phyloP scores from a whole-genome alignment of 306 rosid species.

The Cicer judaicum region DNA sequence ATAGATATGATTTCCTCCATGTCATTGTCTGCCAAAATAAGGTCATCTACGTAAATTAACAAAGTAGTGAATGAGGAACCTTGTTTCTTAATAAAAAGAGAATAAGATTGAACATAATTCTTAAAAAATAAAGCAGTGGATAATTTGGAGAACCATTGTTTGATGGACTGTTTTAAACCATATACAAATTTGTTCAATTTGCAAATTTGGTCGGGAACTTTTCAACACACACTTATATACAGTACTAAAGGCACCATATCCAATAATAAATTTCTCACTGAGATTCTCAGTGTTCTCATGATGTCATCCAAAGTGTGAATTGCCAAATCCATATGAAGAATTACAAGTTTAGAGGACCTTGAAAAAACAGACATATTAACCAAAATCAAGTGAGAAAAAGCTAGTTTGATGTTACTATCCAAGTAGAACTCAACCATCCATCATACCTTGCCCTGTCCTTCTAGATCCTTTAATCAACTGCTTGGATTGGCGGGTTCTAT shows the following conservation, averaged over 20 bases:
- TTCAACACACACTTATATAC: conserved; percentile 81
- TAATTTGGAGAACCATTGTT: too few species aligned
- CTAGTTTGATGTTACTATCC: too few species aligned
- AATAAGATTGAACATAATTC: too few species aligned
- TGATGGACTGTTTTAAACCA: too few species aligned
- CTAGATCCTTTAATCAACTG: conserved; percentile 54
- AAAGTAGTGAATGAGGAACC: too few species aligned
- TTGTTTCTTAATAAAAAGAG: too few species aligned
- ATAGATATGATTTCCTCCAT: too few species aligned
- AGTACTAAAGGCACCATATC: conserved; percentile 87
- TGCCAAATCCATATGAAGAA: conserved; percentile 95
- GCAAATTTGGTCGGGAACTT: conserved; percentile 61
- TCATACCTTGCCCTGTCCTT: conserved; percentile 62
- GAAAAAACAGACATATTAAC: conserved; percentile 3
- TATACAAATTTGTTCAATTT: too few species aligned
- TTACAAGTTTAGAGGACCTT: conserved; percentile 77
- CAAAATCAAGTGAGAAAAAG: background rate
- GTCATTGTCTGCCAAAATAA: too few species aligned
- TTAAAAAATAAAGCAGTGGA: too few species aligned
- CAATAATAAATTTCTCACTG: conserved; percentile 74
- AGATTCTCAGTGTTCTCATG: conserved; percentile 83
- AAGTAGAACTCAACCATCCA: background rate
- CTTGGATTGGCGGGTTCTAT: conserved; percentile 66
- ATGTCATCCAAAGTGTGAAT: conserved; percentile 88
- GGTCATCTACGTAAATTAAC: too few species aligned